phyloP scores from a whole-genome alignment of 2,329 filamentous ascomycete genomes.

The Mycocentrospora acerina region DNA sequence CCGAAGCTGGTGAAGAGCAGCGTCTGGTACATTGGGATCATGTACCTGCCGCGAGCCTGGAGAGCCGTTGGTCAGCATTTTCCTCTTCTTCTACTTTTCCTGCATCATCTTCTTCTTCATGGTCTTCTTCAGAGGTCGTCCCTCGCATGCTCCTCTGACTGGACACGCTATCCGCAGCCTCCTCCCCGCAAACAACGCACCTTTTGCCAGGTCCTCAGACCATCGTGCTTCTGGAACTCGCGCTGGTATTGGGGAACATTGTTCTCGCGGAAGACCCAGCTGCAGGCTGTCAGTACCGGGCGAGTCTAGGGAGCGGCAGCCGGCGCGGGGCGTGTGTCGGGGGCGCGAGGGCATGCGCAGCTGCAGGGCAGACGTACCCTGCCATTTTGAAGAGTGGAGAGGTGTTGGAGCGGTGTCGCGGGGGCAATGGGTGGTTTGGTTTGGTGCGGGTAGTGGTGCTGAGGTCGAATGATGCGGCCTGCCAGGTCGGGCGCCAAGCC shows the following conservation, averaged over 20 bases:
- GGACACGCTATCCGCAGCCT: conserved; percentile 7
- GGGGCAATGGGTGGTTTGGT: conserved; percentile 37
- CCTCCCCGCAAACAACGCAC: conserved; percentile 54
- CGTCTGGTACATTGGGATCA: conserved; percentile 70
- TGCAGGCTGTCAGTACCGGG: conserved; percentile 33
- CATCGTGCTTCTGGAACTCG: conserved; percentile 73
- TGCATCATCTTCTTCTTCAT: neutral
- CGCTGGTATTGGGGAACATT: conserved; percentile 74
- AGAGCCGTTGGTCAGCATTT: conserved; percentile 39
- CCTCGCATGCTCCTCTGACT: neutral
- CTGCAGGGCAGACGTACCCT: conserved; percentile 41
- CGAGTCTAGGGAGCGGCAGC: conserved; percentile 11
- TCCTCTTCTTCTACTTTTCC: neutral
- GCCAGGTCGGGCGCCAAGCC: conserved; percentile 18
- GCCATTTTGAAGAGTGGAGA: conserved; percentile 46
- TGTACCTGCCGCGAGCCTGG: conserved; percentile 64
- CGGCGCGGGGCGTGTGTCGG: conserved; percentile 12
- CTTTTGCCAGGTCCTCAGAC: conserved; percentile 74
- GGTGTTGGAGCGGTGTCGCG: conserved; percentile 25
- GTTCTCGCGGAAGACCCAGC: conserved; percentile 69
- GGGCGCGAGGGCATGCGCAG: conserved; percentile 3
- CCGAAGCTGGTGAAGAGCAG: conserved; percentile 63
- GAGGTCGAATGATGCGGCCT: conserved; percentile 33
- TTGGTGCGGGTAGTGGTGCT: conserved; percentile 26
- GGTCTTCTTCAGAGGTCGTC: conserved; percentile 2